phyloP scores from a whole-genome alignment of 1,284 basidiomycete species.

The Ceratobasidium sp. region DNA sequence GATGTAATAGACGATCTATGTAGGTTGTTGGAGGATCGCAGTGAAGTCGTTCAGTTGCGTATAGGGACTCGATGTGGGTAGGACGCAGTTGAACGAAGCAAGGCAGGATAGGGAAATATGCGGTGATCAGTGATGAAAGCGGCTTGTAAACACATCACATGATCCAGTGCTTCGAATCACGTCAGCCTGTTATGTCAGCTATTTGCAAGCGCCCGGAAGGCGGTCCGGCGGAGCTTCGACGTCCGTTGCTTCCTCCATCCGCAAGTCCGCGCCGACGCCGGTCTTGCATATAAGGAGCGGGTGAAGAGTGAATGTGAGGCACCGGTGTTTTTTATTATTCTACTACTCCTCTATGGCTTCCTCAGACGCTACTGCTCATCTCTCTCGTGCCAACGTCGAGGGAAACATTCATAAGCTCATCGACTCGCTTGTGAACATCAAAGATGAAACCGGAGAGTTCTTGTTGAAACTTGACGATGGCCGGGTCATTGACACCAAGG shows the following conservation, averaged over 20 bases:
- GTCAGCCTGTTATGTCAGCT: constrained; percentile 6
- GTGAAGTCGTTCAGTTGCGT: background rate
- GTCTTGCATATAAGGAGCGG: constrained; percentile 27
- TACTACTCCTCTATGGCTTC: constrained; percentile 8
- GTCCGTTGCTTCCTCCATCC: constrained; percentile 1
- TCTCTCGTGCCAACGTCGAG: constrained; percentile 24
- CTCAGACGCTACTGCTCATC: constrained; percentile 21
- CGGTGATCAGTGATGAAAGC: constrained; percentile 38
- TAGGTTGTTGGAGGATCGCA: background rate
- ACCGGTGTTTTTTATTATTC: background rate
- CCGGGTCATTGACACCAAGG: constrained; percentile 68
- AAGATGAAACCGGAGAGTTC: constrained; percentile 65
- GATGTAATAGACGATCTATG: background rate
- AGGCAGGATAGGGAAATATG: constrained; percentile 20
- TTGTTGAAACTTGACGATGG: constrained; percentile 62
- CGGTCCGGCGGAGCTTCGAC: constrained; percentile 6
- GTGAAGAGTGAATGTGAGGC: background rate
- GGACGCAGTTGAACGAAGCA: background rate
- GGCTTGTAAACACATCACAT: constrained; percentile 22
- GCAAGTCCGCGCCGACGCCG: constrained; percentile 2
- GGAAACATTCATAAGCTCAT: constrained; percentile 56
- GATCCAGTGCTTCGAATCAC: background rate
- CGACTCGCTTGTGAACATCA: constrained; percentile 65
- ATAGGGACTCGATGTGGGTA: background rate
- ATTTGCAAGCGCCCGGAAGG: constrained; percentile 20